phyloP scores from a whole-genome alignment of 805 yeast genomes.

The Grigorovia jiainica region DNA sequence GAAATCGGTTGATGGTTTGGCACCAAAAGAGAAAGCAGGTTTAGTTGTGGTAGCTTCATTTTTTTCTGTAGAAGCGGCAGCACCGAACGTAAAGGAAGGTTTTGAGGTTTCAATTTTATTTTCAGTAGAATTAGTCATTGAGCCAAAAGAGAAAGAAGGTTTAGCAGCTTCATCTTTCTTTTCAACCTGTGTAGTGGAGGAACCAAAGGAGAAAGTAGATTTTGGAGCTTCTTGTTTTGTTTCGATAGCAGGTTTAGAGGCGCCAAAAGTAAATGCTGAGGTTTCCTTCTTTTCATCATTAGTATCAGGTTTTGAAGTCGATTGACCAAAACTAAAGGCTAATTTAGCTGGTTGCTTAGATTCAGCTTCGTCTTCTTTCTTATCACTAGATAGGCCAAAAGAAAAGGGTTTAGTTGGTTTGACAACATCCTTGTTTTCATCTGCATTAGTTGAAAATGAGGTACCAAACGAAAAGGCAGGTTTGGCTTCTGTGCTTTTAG shows the following conservation, averaged over 20 bases:
- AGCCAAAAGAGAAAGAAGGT: slow-evolving; percentile 21
- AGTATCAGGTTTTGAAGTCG: slow-evolving; percentile 1
- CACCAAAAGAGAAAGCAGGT: slow-evolving; percentile 18
- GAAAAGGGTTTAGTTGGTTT: slow-evolving; percentile 10
- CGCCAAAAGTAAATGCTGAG: neutral
- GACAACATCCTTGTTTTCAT: neutral
- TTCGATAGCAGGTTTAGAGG: neutral
- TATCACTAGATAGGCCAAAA: neutral
- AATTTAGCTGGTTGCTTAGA: neutral
- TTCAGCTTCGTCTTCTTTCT: slow-evolving; percentile 3
- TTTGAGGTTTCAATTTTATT: neutral
- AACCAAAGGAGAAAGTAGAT: slow-evolving; percentile 18
- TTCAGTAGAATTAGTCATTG: neutral
- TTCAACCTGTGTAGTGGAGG: slow-evolving; percentile 1
- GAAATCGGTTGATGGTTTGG: neutral
- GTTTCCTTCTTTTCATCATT: neutral
- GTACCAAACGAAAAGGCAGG: slow-evolving; percentile 10
- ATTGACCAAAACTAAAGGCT: neutral
- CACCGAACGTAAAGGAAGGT: neutral
- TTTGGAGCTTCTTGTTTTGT: slow-evolving; percentile 11
- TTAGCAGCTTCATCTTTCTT: neutral
- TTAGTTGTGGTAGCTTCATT: slow-evolving; percentile 1
- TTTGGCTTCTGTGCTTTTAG: slow-evolving; percentile 1
- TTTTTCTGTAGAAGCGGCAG: neutral
- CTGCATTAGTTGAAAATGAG: neutral